phyloP scores from a whole-genome alignment of 805 yeast genomes.

The Candida sonorensis region DNA sequence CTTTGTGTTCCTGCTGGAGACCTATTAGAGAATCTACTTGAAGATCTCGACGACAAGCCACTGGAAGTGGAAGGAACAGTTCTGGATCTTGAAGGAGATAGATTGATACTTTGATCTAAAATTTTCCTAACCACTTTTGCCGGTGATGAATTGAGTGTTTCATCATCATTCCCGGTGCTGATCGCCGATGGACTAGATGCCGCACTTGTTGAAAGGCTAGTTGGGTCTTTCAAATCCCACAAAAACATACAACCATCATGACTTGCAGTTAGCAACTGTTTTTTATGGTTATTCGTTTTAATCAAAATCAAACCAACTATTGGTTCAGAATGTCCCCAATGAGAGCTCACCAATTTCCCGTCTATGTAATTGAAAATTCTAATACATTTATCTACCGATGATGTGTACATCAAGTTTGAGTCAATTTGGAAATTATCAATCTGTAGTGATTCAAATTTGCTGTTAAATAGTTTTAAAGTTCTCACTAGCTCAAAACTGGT shows the following conservation, averaged over 20 bases:
- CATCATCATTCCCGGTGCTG: neutral
- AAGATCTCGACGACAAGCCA: no score
- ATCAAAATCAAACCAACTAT: conserved; percentile 37
- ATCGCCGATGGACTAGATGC: conserved; percentile 3
- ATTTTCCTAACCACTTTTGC: conserved; percentile 20
- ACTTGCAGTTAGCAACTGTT: conserved; percentile 35
- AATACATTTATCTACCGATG: conserved; percentile 53
- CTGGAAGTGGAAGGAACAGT: no score
- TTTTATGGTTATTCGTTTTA: conserved; percentile 8
- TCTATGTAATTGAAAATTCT: conserved; percentile 38
- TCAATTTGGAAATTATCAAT: conserved; percentile 37
- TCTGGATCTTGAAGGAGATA: neutral
- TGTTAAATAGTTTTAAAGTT: conserved; percentile 35
- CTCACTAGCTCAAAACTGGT: conserved; percentile 29
- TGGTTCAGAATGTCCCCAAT: conserved; percentile 57
- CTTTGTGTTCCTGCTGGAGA: no score
- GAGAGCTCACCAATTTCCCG: conserved; percentile 41
- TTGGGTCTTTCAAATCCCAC: conserved; percentile 29
- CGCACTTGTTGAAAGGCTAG: neutral
- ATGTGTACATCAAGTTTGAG: conserved; percentile 28
- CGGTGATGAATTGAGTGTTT: conserved; percentile 3
- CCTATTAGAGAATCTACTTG: no score
- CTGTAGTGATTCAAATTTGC: conserved; percentile 36
- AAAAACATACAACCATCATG: conserved; percentile 48
- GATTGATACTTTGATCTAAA: conserved; percentile 8